A percentile compares a stretch with the other conserved stretches of the same genome.
These are phyloP conservation scores for Atractiella rhizophila DNA, from an alignment of 768 basidiomycete species.

Conservation along the genomic window DNA sequence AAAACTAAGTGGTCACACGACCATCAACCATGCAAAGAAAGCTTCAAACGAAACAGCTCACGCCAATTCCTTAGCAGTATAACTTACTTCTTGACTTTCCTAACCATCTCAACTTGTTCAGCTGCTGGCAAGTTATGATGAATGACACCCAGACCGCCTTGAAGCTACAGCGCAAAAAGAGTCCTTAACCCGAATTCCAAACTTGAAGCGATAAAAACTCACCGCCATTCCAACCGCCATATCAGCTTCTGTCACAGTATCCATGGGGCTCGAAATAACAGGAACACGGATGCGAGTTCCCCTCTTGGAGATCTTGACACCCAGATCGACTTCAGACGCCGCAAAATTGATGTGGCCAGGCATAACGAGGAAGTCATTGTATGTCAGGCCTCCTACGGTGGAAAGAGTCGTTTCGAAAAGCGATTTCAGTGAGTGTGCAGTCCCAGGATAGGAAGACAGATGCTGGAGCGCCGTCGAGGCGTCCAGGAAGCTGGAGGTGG, in stretches of 20 bases:
- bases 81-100: constrained; percentile 46
- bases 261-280: constrained; percentile 95
- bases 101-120: constrained; percentile 85
- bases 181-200: not conserved
- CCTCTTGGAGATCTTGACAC: constrained; percentile 70
- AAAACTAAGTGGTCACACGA: too few relatives aligned
- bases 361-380: constrained; percentile 76
- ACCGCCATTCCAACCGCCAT: constrained; percentile 88
- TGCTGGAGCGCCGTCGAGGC: constrained; percentile 47
- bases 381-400: constrained; percentile 65
- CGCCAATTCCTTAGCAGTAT: too few relatives aligned
- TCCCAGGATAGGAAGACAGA: constrained; percentile 53
- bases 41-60: too few relatives aligned
- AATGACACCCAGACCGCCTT: constrained; percentile 92
- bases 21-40: too few relatives aligned
- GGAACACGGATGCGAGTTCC: constrained; percentile 67
- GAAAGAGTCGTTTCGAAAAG: constrained; percentile 82
- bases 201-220: constrained; percentile 19
- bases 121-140: constrained; percentile 61
- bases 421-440: constrained; percentile 50
- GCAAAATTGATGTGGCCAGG: constrained; percentile 77
- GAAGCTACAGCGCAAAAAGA: constrained; percentile 28
- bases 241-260: constrained; percentile 86
- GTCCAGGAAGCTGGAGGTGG: constrained; percentile 29
- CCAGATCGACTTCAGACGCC: constrained; percentile 49